Base-by-base conservation (phyloP, 2,329 filamentous ascomycete genomes). In the Cercospora janseana region DNA sequence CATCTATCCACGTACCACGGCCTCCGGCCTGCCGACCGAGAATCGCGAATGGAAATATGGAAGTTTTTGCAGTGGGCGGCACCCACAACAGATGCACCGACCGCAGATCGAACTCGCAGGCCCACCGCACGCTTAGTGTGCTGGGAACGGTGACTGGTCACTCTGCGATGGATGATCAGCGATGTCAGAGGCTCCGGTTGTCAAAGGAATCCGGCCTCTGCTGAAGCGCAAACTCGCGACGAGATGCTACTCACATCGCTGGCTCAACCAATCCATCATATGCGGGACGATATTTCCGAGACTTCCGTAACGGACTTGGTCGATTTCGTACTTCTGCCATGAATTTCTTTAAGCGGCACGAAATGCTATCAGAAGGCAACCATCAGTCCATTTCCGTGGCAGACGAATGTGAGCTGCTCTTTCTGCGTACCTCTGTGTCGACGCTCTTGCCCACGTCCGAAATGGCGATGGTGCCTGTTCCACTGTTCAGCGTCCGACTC, bases 391-490 rank as follows among this genome's bases (percentile, higher is more conserved):
- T 16, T 40, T 47, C 45, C 2, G 27, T 16, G n/a, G 20, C 29
- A 7, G 10, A 28, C 8, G 23, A 21, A 15, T 24, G 21, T n/a
- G 45, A 21, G 24, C 16, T 13, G 26, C 35, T 21, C 16, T 47
- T 47, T 12, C 34, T 23, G 32, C 49, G 18, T 51, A 51, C 49
- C 49, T 51, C 49, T 35, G 35, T 46, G 9, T 51, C 49, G 15
- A 9, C 27, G 24, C 45, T 40, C 34, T 47, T 47, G 23, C 35
- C 35, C 8, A 27, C 16, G 23, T 47, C 42, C n/a, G 42, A 46
- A 16, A 46, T 51, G 15, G 49, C 49, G 43, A 51, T 44, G 23
- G 49, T 51, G 29, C 43, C 49, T 51, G 38, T 41, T 24, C 38
- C 35, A 21, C 31, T 46, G 35, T 46, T 51, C 35, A 46, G 34